Base-by-base conservation (phyloP, 345 rosid species). In the Gossypium longicalyx region DNA sequence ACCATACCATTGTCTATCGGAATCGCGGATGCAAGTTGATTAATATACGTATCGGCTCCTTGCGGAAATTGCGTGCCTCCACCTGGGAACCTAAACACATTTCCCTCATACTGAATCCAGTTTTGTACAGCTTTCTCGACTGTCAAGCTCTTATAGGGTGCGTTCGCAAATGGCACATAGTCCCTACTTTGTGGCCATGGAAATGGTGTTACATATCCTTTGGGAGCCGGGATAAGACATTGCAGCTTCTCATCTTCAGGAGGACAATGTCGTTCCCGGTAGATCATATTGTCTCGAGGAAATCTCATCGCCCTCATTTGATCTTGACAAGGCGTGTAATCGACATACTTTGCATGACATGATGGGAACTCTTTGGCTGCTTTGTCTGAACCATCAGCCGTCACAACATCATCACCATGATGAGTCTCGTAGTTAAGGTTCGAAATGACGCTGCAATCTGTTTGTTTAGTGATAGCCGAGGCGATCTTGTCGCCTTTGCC, bases 111-210 rank as follows among this genome's bases (percentile, higher is more conserved):
- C 49, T 82, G 90, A 77, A 89, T 82, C 94, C 94, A 86, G 62
- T 88, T 89, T 81, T 86, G 91, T 67, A 86, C 83, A 52, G 94
- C 91, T 82, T 88, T 89, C 80, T 88, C 94, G 58, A 88, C 89
- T 4, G 91, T 85, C 80, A 89, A 85, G 85, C 88, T 85, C 41
- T 67, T 67, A 47, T 67, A 67, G 15, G 71, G 91, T 17, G 87
- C 94, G 79, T 89, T 89, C 8, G 88, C 88, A 66, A 48, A 89
- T 52, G 90, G 94, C 10, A 89, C 91, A 72, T 82, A 89, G 68
- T 89, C 90, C n/a, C 90, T 67, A 13, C 71, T 67, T 54, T 67
- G 47, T 1, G 71, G 71, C 71, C 71, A 67, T 7, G 71, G 38
- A 67, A 67, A 67, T 22, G 71, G 71, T 9, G 71, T 67, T 47